Evolutionary conservation across 176 grass and related monocot species (phyloP), one percentile per base, ranked within the genome.

Genomic region (Ananas comosus): DNA sequence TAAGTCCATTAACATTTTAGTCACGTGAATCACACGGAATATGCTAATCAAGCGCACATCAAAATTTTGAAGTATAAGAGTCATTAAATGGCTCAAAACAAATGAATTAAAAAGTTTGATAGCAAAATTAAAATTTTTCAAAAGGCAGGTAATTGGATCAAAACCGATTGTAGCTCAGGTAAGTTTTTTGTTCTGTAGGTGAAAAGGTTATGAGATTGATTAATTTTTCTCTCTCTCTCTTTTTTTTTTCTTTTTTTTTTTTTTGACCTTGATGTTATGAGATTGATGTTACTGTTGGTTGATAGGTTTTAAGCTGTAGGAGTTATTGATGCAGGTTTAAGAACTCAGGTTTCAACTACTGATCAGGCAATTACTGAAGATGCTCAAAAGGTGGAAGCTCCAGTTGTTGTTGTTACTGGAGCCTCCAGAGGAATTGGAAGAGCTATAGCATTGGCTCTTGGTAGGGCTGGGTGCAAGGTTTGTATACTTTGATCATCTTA

Each of bases 361-460:
- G 82, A 93, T 64, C 76, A 82, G 70, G 69, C 70, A 50, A 47
- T 72, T 58, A 70, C 74, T 51, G 71, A 80, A 49, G 80, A 80
- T 48, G 50, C 61, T 68, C 76, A 82, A 19, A 81, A 84, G n/a
- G 10, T 88, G 80, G 89, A 93, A 85, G 77, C 78, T 78, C 94
- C 94, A 70, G 89, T 99, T 80, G 94, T 85, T 50, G 3, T 99
- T 74, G 66, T 99, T 61, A 99, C 94, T n/a, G 94, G 94, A 80
- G 89, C 94, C 18, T 93, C 94, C 12, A 92, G 87, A 74, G 94
- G 94, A 61, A 99, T 93, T 72, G 94, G 94, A 70, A 99, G 84
- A 64, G 82, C 84, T 12, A 65, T 56, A 48, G 94, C 94, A 17
- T 83, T 99, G 79, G 72, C 86, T 70, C 83, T 99, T 66, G 89